A percentile compares a stretch with the other conserved stretches of the same genome.
phyloP scores from a whole-genome alignment of 805 yeast genomes.

The Candida succiphila region DNA sequence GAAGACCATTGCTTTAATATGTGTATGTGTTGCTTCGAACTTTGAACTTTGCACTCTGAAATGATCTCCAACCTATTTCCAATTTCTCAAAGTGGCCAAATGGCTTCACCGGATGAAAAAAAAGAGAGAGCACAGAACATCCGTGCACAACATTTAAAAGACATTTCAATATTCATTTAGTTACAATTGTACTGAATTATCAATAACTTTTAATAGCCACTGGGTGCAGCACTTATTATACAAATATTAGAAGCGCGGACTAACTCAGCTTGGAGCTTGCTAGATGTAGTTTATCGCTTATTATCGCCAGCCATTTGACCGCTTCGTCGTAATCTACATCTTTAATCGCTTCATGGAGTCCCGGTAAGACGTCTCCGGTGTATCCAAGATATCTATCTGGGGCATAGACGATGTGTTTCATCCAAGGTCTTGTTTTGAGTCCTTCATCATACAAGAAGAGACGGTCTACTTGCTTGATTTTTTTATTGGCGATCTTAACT shows the following conservation, averaged over 20 bases:
- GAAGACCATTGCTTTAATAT: too few relatives aligned
- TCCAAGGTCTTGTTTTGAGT: slow-evolving; percentile 42
- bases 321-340: slow-evolving; percentile 34
- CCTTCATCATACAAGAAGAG: slow-evolving; percentile 39
- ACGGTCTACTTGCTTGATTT: slow-evolving; percentile 44
- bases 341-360: slow-evolving; percentile 44
- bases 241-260: too few relatives aligned
- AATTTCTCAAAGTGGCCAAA: too few relatives aligned
- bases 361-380: slow-evolving; percentile 46
- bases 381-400: slow-evolving; percentile 44
- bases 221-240: too few relatives aligned
- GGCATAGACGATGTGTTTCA: slow-evolving; percentile 55
- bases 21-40: too few relatives aligned
- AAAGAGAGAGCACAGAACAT: too few relatives aligned
- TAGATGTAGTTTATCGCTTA: slow-evolving; percentile 25
- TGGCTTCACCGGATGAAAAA: background rate
- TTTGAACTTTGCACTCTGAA: slow-evolving; percentile 4
- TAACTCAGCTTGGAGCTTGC: too few relatives aligned
- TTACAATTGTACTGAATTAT: too few relatives aligned
- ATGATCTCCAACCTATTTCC: background rate
- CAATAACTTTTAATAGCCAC: too few relatives aligned
- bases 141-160: too few relatives aligned
- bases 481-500: slow-evolving; percentile 43
- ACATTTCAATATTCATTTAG: too few relatives aligned
- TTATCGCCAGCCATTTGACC: slow-evolving; percentile 33